These are phyloP conservation scores for Boletus speciosus DNA, from an alignment of 768 basidiomycete species.

Conservation along the genomic window DNA sequence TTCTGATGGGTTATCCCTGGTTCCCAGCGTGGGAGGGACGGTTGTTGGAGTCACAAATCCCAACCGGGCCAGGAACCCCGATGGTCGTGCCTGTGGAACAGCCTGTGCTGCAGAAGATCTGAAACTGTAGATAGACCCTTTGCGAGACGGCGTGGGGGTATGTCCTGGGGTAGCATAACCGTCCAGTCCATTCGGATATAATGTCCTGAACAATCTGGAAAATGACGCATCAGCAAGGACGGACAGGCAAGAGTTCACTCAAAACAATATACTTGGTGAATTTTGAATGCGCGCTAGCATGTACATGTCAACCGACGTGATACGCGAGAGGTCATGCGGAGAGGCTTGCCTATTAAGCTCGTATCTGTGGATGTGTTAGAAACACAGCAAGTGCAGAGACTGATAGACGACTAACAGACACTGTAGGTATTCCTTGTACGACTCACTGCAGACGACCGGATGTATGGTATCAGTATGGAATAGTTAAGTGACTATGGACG, in stretches of 20 bases:
- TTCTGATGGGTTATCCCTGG: slow-evolving; percentile 33
- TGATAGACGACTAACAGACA: slow-evolving; percentile 52
- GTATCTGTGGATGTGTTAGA: slow-evolving; percentile 32
- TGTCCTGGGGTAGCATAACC: slow-evolving; percentile 37
- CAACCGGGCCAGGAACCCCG: slow-evolving; percentile 41
- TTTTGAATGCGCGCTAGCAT: slow-evolving; percentile 59
- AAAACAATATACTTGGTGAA: slow-evolving; percentile 56
- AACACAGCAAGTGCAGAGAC: neutral
- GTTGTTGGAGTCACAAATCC: slow-evolving; percentile 13
- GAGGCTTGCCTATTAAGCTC: slow-evolving; percentile 51
- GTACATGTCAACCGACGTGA: slow-evolving; percentile 20
- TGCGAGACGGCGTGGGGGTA: slow-evolving; percentile 35
- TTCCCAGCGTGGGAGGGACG: slow-evolving; percentile 13
- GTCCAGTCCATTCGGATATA: slow-evolving; percentile 62
- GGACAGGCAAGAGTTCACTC: neutral
- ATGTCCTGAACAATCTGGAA: slow-evolving; percentile 58
- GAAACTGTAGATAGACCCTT: slow-evolving; percentile 26
- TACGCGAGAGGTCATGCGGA: neutral
- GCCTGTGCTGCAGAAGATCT: slow-evolving; percentile 17
- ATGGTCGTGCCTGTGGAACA: slow-evolving; percentile 14
- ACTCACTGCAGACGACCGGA: slow-evolving; percentile 46
- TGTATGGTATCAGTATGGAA: slow-evolving; percentile 2
- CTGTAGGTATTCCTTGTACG: slow-evolving; percentile 75
- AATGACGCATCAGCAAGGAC: slow-evolving; percentile 1
- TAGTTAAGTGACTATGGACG: neutral